Evolutionary conservation across 306 rosid genomes (phyloP), one percentile per base, ranked within the genome.

Genomic region (Spatholobus suberectus): DNA sequence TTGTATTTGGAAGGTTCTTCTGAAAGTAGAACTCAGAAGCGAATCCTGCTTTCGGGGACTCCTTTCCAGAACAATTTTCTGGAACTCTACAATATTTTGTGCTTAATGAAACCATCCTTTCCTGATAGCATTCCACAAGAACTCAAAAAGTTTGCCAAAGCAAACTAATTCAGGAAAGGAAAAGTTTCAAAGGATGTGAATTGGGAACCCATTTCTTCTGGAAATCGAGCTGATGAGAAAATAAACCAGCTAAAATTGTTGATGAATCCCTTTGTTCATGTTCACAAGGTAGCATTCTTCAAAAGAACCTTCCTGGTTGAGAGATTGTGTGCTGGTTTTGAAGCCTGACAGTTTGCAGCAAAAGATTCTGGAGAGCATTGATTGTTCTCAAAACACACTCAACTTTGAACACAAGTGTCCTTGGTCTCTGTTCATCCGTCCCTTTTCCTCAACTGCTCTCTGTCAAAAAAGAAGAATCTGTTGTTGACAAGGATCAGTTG

Each of bases 21-120:
- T 0, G 38, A 80, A 20, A 27, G 78, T 52, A 44, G 51, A 26
- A 63, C 83, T 14, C 66, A 18, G 21, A 87, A 83, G 70, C 43
- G 87, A 10, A 76, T 87, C 47, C 68, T 87, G 27, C 89, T 87
- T 15, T 83, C 89, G 0, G 89, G 89, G n/a, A 87, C 89, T 17
- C 89, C 89, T 52, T 87, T 87, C 46, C 89, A 87, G 77, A 87
- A 86, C 44, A 86, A 75, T 52, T 86, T 86, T 37, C 40, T 38
- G 6, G 89, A 86, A 20, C 80, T 86, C 15, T 83, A 74, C 4
- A 86, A 80, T 55, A 83, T 81, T 1, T 8, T 86, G 4, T 70
- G 83, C 65, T 18, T 83, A 2, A 86, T 83, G 17, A 83, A 75
- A 23, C 85, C 85, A 11, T 79, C 85, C 1, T 86, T 86, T 79